Conservation (phyloP, 2,329 filamentous ascomycete genomes). For the Thielaviopsis musarum region DNA sequence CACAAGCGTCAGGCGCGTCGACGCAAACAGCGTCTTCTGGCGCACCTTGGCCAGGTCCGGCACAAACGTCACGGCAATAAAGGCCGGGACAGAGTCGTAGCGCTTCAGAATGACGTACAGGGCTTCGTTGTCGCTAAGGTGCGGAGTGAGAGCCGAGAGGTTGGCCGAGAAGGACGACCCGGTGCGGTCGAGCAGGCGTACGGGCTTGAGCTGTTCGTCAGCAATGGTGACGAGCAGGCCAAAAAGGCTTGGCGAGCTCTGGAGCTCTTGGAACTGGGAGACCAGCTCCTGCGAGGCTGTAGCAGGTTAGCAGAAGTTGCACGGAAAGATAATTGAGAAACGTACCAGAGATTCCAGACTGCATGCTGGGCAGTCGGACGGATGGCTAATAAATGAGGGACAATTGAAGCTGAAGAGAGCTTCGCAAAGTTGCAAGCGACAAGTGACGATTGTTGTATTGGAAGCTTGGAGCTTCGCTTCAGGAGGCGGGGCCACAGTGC, state of each 20-base stretch:
- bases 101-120: conserved; percentile 62
- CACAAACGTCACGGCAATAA: conserved; percentile 61
- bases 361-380: conserved; percentile 33
- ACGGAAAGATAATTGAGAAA: not conserved
- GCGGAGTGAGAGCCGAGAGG: conserved; percentile 41
- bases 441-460: conserved; percentile 1
- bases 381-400: not conserved
- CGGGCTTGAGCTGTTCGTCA: conserved; percentile 49
- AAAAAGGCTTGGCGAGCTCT: conserved; percentile 43
- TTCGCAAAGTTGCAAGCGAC: no score
- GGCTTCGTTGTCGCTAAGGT: conserved; percentile 49
- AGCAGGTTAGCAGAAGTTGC: not conserved
- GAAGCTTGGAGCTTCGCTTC: conserved; percentile 8
- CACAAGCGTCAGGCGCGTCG: conserved; percentile 56
- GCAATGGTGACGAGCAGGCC: conserved; percentile 57
- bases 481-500: conserved; percentile 3
- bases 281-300: conserved; percentile 63
- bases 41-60: conserved; percentile 64
- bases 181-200: conserved; percentile 34
- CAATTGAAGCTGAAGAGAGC: not conserved
- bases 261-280: conserved; percentile 52
- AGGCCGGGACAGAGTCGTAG: conserved; percentile 36
- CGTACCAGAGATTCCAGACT: conserved; percentile 62
- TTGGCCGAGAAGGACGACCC: conserved; percentile 45
- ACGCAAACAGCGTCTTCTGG: conserved; percentile 75